Percentiles rank a stretch among this genome's conserved stretches.
phyloP scores from a whole-genome alignment of 345 rosid species.

The Sonneratia alba region DNA sequence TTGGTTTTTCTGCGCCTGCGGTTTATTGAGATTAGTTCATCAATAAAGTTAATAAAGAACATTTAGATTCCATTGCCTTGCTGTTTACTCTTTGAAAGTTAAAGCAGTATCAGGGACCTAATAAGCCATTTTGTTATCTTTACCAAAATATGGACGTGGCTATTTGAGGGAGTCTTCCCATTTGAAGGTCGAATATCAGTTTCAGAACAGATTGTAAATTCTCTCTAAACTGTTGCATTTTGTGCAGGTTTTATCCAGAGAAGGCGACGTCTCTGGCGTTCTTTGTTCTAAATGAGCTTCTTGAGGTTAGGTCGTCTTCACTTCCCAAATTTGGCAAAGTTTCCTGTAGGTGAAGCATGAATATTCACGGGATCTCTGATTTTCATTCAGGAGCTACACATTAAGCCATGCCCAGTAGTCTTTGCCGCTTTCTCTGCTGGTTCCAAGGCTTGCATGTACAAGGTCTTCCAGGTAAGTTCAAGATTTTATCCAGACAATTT shows the following conservation, averaged over 20 bases:
- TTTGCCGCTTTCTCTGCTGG: conserved; percentile 80
- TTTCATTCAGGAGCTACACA: conserved; percentile 12
- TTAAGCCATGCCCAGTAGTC: conserved; percentile 64
- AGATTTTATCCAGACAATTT: conserved; percentile 1
- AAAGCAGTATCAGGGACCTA: background rate
- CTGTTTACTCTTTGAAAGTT: background rate
- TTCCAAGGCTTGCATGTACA: conserved; percentile 86
- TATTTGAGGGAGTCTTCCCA: background rate
- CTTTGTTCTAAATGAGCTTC: conserved; percentile 53
- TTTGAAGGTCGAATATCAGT: background rate
- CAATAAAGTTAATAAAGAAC: background rate
- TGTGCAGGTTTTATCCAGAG: conserved; percentile 69
- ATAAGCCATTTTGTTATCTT: background rate
- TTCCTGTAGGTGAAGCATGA: background rate
- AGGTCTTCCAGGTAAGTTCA: conserved; percentile 57
- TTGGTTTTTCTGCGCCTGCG: background rate
- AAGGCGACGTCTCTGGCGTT: conserved; percentile 66
- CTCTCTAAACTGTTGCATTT: background rate
- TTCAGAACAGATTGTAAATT: too few relatives aligned
- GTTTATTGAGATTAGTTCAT: background rate
- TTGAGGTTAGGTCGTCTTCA: conserved; percentile 41
- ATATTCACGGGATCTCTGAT: background rate
- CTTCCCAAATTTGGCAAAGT: background rate
- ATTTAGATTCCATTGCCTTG: too few relatives aligned
- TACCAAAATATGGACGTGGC: background rate